Evolutionary conservation across 2,329 filamentous ascomycete species (phyloP).

Genomic region (Magnaporthiopsis poae): DNA sequence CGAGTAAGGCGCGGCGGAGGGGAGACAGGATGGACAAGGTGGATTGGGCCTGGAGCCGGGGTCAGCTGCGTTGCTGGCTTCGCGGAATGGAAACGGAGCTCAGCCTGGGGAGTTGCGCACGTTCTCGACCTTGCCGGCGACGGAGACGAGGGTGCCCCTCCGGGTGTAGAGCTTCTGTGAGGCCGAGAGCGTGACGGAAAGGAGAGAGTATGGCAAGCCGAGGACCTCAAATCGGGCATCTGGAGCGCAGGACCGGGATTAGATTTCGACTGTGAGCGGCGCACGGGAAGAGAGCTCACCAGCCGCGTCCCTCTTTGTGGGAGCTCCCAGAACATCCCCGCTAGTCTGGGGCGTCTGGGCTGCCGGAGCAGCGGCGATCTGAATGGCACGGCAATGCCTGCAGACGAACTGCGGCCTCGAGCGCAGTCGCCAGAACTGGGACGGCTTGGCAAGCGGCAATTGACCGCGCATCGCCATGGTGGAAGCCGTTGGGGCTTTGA

Average conservation of each 20-base stretch:
- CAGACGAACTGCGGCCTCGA: constrained; percentile 32
- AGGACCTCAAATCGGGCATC: constrained; percentile 93
- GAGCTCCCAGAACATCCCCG: constrained; percentile 47
- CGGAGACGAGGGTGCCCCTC: constrained; percentile 78
- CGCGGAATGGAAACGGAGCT: not conserved
- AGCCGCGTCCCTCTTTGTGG: constrained; percentile 35
- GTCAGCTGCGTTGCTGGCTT: not conserved
- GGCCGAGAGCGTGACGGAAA: constrained; percentile 84
- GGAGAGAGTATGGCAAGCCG: constrained; percentile 81
- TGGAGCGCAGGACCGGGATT: constrained; percentile 26
- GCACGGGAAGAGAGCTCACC: constrained; percentile 27
- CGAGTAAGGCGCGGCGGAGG: constrained; percentile 65
- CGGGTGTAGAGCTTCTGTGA: constrained; percentile 90
- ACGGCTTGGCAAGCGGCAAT: constrained; percentile 28
- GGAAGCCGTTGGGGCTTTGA: not conserved
- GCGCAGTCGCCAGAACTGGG: constrained; percentile 21
- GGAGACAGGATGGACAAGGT: constrained; percentile 81
- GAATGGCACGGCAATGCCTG: constrained; percentile 49
- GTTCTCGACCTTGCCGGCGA: constrained; percentile 85
- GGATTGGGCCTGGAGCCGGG: constrained; percentile 59
- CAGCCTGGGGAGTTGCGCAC: constrained; percentile 36
- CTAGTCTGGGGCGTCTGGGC: constrained; percentile 41
- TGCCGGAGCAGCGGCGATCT: constrained; percentile 52
- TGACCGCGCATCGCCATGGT: constrained; percentile 32
- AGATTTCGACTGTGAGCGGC: not conserved